These are phyloP conservation scores for Cruciata laevipes DNA, from an alignment of 257 asterid genomes.

Conservation along the genomic window DNA sequence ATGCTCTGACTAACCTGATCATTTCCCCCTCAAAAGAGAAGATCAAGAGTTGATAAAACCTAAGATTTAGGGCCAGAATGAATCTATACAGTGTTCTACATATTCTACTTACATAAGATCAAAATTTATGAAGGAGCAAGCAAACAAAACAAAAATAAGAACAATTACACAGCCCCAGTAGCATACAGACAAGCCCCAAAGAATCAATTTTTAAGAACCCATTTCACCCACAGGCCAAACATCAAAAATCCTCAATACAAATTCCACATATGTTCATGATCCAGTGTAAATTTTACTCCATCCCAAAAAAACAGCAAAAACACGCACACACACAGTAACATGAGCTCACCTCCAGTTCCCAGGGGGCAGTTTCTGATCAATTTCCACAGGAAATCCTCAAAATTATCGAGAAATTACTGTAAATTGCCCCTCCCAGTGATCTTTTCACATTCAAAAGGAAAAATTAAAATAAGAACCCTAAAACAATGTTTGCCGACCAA, in stretches of 20 bases:
- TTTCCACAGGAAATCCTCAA: background rate
- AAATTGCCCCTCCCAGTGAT: background rate
- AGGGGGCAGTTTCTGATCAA: background rate
- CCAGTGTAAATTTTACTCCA: background rate
- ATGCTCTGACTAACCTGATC: background rate
- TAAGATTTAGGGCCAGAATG: background rate
- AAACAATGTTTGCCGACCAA: conserved; percentile 1
- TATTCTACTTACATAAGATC: background rate
- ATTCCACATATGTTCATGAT: background rate
- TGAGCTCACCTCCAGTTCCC: conserved; percentile 10
- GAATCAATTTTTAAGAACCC: background rate
- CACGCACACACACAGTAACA: background rate
- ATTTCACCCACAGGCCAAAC: background rate
- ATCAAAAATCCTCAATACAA: background rate
- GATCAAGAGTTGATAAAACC: background rate
- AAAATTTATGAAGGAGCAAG: background rate
- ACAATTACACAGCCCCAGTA: background rate
- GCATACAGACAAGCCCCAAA: background rate
- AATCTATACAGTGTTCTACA: background rate
- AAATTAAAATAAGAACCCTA: background rate
- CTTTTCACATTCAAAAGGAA: background rate
- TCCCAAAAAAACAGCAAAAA: background rate
- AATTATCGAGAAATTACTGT: background rate
- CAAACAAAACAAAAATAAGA: background rate
- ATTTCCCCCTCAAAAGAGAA: background rate